Percentiles rank a stretch among this genome's conserved stretches.
Conservation (phyloP, 768 basidiomycete species). For the Psilocybe cubensis region DNA sequence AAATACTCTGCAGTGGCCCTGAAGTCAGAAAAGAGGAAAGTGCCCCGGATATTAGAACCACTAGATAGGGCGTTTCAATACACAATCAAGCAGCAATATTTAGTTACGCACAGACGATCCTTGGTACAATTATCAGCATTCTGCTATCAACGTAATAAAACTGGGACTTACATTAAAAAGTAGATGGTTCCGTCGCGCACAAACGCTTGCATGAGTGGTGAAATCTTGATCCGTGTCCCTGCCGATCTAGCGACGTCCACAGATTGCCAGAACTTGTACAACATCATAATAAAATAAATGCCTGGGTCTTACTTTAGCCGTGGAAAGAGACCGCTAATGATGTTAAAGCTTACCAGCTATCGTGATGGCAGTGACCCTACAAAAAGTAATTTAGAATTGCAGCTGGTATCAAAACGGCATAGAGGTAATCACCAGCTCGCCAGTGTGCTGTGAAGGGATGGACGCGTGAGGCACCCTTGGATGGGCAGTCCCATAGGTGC, state of each 20-base stretch:
- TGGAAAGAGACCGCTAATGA: too few species aligned
- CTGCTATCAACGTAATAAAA: neutral
- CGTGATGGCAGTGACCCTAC: neutral
- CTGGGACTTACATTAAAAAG: neutral
- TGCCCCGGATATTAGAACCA: neutral
- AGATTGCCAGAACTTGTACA: neutral
- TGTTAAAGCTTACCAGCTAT: neutral
- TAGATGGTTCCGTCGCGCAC: neutral
- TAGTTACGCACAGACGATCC: neutral
- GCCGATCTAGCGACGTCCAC: neutral
- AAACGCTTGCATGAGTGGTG: conserved; percentile 8
- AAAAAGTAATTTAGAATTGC: neutral
- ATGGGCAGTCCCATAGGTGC: neutral
- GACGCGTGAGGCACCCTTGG: neutral
- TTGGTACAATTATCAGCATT: neutral
- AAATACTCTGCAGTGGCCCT: neutral
- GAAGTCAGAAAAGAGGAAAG: neutral
- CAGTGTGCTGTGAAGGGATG: neutral
- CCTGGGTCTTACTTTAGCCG: neutral
- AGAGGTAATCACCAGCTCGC: neutral
- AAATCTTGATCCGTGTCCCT: neutral
- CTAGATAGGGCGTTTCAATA: neutral
- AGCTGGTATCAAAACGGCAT: neutral
- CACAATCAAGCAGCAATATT: neutral
- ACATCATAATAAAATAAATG: neutral